Conservation (phyloP, 352 stramenopile species). For the Pythium pyrilobum region DNA sequence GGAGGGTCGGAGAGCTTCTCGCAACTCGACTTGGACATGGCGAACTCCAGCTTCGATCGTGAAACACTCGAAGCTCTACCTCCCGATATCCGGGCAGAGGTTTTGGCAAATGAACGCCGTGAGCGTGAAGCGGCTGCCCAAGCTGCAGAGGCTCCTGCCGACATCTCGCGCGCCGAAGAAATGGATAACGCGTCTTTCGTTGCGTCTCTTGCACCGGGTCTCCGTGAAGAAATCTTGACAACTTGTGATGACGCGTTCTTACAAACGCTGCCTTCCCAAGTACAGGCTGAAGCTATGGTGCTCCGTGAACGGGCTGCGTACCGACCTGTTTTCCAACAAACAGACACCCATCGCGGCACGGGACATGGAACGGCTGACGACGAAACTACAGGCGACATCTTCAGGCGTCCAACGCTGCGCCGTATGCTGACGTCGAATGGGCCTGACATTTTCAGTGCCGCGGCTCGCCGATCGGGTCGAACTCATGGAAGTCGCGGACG, state of each 20-base stretch:
- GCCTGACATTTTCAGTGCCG: slow-evolving; percentile 32
- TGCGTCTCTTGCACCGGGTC: slow-evolving; percentile 92
- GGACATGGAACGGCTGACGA: slow-evolving; percentile 19
- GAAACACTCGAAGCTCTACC: slow-evolving; percentile 96
- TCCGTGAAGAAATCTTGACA: slow-evolving; percentile 96
- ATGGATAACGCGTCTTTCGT: slow-evolving; percentile 99
- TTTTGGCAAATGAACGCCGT: slow-evolving; percentile 94
- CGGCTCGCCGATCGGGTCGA: slow-evolving; percentile 28
- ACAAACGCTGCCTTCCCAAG: slow-evolving; percentile 90
- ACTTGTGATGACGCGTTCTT: slow-evolving; percentile 95
- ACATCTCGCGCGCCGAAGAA: slow-evolving; percentile 95
- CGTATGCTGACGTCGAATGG: slow-evolving; percentile 79
- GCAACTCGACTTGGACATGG: slow-evolving; percentile 80
- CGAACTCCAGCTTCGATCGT: slow-evolving; percentile 90
- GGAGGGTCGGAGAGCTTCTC: slow-evolving; percentile 57
- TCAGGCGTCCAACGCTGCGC: slow-evolving; percentile 66
- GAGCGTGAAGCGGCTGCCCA: slow-evolving; percentile 80
- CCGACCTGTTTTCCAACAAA: slow-evolving; percentile 55
- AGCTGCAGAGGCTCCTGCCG: slow-evolving; percentile 65
- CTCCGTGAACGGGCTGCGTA: slow-evolving; percentile 91
- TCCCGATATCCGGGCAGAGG: slow-evolving; percentile 95
- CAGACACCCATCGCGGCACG: slow-evolving; percentile 19
- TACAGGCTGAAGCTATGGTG: slow-evolving; percentile 94
- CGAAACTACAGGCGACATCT: slow-evolving; percentile 45
- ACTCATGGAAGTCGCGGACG: slow-evolving; percentile 30